A percentile compares a stretch with the other conserved stretches of the same genome.
These are phyloP conservation scores for Aspergillus saccharolyticus DNA, from an alignment of 495 filamentous ascomycete species.

Conservation along the genomic window DNA sequence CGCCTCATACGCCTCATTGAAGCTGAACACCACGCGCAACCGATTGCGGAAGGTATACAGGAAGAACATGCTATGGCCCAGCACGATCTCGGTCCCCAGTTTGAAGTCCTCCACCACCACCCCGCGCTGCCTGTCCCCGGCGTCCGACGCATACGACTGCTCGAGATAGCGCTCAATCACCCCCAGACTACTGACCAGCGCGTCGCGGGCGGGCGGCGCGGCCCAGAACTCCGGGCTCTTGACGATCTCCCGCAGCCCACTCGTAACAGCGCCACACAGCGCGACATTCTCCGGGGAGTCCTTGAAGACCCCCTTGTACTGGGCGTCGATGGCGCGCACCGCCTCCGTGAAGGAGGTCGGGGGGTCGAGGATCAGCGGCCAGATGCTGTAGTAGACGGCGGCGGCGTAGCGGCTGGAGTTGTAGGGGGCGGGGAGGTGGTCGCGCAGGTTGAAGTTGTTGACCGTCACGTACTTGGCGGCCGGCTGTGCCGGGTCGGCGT, in stretches of 20 bases:
- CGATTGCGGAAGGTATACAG: conserved; percentile 3
- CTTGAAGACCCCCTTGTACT: not conserved
- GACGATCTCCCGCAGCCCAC: not conserved
- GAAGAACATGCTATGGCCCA: not conserved
- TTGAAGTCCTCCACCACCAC: conserved; percentile 3
- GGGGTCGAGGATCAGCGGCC: not conserved
- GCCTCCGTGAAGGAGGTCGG: not conserved
- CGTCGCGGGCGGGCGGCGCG: not conserved
- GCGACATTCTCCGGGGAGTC: not conserved
- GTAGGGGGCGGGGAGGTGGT: too few species aligned
- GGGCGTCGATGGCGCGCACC: not conserved
- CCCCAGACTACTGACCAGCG: conserved; percentile 4
- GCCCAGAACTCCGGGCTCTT: not conserved
- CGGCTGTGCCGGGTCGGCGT: not conserved
- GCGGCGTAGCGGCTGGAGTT: not conserved
- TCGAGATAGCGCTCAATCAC: conserved; percentile 4
- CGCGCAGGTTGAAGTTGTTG: not conserved
- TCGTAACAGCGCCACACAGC: not conserved
- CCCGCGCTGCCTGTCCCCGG: too few species aligned
- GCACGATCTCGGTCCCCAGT: conserved; percentile 2
- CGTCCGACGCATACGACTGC: not conserved
- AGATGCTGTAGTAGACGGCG: not conserved
- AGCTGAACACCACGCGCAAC: conserved; percentile 2
- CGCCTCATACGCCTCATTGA: conserved; percentile 5
- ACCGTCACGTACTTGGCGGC: not conserved